A percentile compares a stretch with the other conserved stretches of the same genome.
Evolutionary conservation across 2,329 filamentous ascomycete genomes (phyloP).

Genomic region (Fusarium sp.): DNA sequence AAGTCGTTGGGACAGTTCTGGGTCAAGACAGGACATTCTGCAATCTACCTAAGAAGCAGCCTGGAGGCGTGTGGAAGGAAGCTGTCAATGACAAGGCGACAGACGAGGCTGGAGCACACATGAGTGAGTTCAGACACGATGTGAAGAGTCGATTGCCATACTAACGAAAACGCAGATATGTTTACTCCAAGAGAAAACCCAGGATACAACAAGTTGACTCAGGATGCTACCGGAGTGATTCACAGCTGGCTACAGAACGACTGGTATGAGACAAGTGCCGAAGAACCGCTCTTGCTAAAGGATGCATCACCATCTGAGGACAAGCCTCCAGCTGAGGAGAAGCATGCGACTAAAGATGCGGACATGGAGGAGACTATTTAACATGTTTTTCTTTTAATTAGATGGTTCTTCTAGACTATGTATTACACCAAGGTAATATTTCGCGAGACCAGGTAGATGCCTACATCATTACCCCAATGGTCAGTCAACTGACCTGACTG

Average conservation of each 20-base stretch:
- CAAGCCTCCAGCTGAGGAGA: not conserved
- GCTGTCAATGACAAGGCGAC: slow-evolving; percentile 81
- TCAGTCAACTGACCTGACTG: not conserved
- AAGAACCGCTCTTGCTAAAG: slow-evolving; percentile 47
- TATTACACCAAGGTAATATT: slow-evolving; percentile 9
- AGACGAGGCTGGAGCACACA: slow-evolving; percentile 86
- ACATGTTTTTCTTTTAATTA: not conserved
- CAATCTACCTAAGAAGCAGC: slow-evolving; percentile 73
- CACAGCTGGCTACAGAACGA: slow-evolving; percentile 72
- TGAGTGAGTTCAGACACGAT: slow-evolving; percentile 60
- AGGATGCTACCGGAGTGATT: slow-evolving; percentile 73
- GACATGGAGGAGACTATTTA: not conserved
- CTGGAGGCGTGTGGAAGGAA: slow-evolving; percentile 71
- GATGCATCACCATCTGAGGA: slow-evolving; percentile 21
- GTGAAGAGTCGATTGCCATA: not conserved
- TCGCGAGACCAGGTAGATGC: not conserved
- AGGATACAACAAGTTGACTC: slow-evolving; percentile 74
- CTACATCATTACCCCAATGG: not conserved
- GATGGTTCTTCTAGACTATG: slow-evolving; percentile 1
- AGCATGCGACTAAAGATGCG: not conserved
- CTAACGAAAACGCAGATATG: slow-evolving; percentile 64
- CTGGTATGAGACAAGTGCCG: slow-evolving; percentile 72
- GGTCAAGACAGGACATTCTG: slow-evolving; percentile 88
- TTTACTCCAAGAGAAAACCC: slow-evolving; percentile 79
- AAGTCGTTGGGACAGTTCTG: slow-evolving; percentile 68